Evolutionary conservation across 345 rosid genomes (phyloP).

Genomic region (Eucalyptus polyanthemos): DNA sequence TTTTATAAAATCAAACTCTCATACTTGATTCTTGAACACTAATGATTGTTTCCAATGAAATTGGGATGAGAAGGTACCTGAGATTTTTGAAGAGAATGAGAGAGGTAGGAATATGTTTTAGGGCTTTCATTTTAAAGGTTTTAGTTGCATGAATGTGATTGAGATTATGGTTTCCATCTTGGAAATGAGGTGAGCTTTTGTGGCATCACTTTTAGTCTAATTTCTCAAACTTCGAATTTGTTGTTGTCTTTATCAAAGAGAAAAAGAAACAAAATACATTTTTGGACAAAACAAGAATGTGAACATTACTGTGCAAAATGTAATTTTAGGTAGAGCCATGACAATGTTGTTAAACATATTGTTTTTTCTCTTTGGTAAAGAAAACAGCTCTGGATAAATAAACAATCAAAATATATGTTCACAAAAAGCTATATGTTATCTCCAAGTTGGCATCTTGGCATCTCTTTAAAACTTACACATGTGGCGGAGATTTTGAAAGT

Average conservation of each 20-base stretch:
- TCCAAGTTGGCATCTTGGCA: background rate
- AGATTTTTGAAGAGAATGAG: background rate
- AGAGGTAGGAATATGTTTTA: background rate
- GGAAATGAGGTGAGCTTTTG: background rate
- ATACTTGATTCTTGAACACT: background rate
- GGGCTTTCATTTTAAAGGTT: background rate
- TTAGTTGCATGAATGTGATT: background rate
- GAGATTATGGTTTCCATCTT: background rate
- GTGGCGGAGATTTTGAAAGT: background rate
- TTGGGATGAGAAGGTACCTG: background rate
- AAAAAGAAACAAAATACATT: background rate
- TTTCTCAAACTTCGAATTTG: background rate
- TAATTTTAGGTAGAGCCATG: background rate
- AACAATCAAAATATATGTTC: background rate
- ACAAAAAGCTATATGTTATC: background rate
- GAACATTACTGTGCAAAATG: background rate
- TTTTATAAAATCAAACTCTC: background rate
- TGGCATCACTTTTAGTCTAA: background rate
- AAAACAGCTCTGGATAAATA: background rate
- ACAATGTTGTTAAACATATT: background rate
- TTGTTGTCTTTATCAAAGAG: background rate
- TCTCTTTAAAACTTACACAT: background rate
- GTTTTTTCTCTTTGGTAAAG: background rate
- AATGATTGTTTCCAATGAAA: background rate
- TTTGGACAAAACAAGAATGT: background rate